Percentiles rank a stretch among this genome's conserved stretches.
These are phyloP conservation scores for Aspergillus persii DNA, from an alignment of 2,329 filamentous ascomycete species.

Conservation along the genomic window DNA sequence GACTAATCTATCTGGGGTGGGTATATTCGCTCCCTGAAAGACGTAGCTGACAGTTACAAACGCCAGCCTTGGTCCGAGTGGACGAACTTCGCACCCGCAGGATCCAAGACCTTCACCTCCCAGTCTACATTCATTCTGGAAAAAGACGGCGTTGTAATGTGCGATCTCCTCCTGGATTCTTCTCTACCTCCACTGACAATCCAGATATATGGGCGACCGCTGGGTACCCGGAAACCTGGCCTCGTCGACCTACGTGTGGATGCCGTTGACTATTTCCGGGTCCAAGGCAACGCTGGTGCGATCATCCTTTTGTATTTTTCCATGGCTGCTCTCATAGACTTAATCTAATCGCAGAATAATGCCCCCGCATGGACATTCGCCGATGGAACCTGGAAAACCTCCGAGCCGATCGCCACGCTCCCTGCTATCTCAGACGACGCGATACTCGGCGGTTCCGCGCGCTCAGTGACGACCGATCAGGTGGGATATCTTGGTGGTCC, in stretches of 20 bases:
- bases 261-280: conserved; percentile 48
- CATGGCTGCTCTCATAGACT: background rate
- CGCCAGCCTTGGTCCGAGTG: conserved; percentile 56
- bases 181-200: background rate
- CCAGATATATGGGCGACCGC: conserved; percentile 63
- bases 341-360: background rate
- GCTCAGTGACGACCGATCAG: conserved; percentile 30
- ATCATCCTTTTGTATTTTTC: too few relatives aligned
- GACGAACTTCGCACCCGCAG: conserved; percentile 55
- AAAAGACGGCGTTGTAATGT: conserved; percentile 31
- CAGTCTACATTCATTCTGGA: conserved; percentile 61
- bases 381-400: conserved; percentile 4
- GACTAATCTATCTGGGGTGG: conserved; percentile 52
- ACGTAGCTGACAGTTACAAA: background rate
- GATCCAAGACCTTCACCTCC: conserved; percentile 58
- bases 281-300: conserved; percentile 8
- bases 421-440: conserved; percentile 45
- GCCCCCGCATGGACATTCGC: conserved; percentile 7
- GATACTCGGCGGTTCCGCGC: conserved; percentile 47
- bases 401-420: background rate
- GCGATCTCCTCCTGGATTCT: background rate
- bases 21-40: background rate
- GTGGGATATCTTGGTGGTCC: conserved; percentile 58
- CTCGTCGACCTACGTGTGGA: conserved; percentile 63
- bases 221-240: conserved; percentile 62